Percentiles rank a stretch among this genome's conserved stretches.
Evolutionary conservation across 768 basidiomycete genomes (phyloP).

Genomic region (Phallus indusiatus): DNA sequence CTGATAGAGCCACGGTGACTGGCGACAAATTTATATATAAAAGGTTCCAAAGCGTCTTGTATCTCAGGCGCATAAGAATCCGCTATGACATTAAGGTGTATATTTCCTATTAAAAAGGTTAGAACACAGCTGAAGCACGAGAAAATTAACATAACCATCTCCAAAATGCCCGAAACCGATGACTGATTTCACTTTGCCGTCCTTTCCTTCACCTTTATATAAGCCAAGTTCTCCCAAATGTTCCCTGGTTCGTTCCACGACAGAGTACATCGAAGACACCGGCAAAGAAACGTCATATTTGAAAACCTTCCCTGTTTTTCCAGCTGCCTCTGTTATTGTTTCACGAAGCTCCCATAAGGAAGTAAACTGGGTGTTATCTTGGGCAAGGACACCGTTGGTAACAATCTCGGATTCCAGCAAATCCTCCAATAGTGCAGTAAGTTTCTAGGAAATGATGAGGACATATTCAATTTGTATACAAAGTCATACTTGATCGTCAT

Average conservation of each 20-base stretch:
- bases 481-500: constrained; percentile 5
- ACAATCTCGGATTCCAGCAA: constrained; percentile 56
- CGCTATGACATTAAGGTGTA: constrained; percentile 89
- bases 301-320: constrained; percentile 91
- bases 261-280: constrained; percentile 72
- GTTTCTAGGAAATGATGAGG: not conserved
- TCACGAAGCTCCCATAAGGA: constrained; percentile 90
- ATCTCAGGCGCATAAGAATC: constrained; percentile 75
- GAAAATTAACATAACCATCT: constrained; percentile 60
- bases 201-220: constrained; percentile 58
- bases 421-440: not conserved
- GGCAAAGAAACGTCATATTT: constrained; percentile 96
- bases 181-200: constrained; percentile 71
- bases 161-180: constrained; percentile 96
- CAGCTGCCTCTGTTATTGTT: constrained; percentile 82
- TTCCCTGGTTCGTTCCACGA: constrained; percentile 74
- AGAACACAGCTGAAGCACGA: not conserved
- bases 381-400: constrained; percentile 78
- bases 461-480: not conserved
- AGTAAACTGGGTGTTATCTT: constrained; percentile 81
- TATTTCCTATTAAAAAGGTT: constrained; percentile 50
- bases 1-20: constrained; percentile 2
- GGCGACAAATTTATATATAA: constrained; percentile 81
- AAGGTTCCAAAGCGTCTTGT: constrained; percentile 84
- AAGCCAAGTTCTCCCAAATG: constrained; percentile 41